phyloP scores from a whole-genome alignment of 345 rosid species.

The Arabis alpina region DNA sequence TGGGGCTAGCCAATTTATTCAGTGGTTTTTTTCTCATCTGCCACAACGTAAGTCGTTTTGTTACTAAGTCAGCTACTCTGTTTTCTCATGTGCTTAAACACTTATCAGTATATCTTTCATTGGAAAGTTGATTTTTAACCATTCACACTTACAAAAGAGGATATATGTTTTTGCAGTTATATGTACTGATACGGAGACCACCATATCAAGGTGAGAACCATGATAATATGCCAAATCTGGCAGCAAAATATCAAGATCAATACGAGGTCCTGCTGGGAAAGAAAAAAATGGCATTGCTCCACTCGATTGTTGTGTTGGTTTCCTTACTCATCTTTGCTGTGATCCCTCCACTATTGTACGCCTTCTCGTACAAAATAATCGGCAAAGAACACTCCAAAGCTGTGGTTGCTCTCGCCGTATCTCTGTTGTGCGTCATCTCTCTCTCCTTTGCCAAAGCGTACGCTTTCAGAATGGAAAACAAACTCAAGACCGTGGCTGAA shows the following conservation, averaged over 20 bases:
- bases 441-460: conserved; percentile 70
- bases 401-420: conserved; percentile 50
- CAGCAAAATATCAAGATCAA: conserved; percentile 48
- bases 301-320: conserved; percentile 50
- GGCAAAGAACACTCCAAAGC: conserved; percentile 57
- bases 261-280: conserved; percentile 59
- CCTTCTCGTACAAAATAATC: conserved; percentile 51
- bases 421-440: conserved; percentile 61
- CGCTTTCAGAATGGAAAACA: conserved; percentile 29
- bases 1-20: conserved; percentile 76
- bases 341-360: conserved; percentile 63
- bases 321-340: conserved; percentile 64
- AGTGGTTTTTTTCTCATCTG: conserved; percentile 65
- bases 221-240: neutral
- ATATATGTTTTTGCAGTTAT: conserved; percentile 31
- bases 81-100: neutral
- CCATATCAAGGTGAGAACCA: neutral
- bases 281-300: conserved; percentile 42
- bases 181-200: neutral
- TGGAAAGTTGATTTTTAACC: neutral
- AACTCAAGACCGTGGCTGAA: conserved; percentile 43
- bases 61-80: neutral
- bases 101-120: neutral
- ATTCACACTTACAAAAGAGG: neutral
- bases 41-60: conserved; percentile 58